Base-by-base conservation (phyloP, 2,329 filamentous ascomycete species). In the Colletotrichum eleusines region DNA sequence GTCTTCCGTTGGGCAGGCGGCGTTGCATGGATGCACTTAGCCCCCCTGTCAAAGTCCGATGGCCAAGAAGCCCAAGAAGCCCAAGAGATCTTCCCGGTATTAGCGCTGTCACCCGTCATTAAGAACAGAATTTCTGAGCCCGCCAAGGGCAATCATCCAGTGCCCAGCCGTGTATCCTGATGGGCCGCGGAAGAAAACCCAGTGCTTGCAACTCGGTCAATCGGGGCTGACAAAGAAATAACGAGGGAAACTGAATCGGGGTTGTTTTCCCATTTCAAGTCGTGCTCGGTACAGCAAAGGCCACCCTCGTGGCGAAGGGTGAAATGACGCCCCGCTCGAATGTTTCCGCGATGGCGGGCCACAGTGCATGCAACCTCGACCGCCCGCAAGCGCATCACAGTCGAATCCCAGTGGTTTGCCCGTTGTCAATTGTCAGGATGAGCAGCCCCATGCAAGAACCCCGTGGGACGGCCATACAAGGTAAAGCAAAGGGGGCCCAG, bases 31-130 rank as follows among this genome's bases (percentile, higher is more conserved):
- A 63, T n/a, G 48, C 31, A 51, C 0, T 31, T 18, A 8, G 11
- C 7, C 18, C 18, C 48, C n/a, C 16, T 23, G n/a, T 42, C 28
- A 55, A 53, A 59, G 23, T 63, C 46, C 58, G 38, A 58, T 55
- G 51, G 58, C 59, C 69, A 71, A 68, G 69, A 63, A 53, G 44
- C 51, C 51, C n/a, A n/a, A n/a, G n/a, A n/a, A n/a, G n/a, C n/a
- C 55, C 63, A 71, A 69, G 58, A 71, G 58, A 63, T 71, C 69
- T 67, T n/a, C 44, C 57, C 50, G 54, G 57, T 53, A 40, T 70
- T 67, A 51, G 58, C 50, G 35, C 48, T 48, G 46, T 63, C 64
- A 44, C 59, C 53, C 38, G 58, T 31, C 50, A 53, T 64, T 31
- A 50, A 38, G 42, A 48, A 23, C 59, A 28, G 58, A 53, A 9